Conservation (phyloP, 2,329 filamentous ascomycete genomes). For the Clonostachys rhizophaga region DNA sequence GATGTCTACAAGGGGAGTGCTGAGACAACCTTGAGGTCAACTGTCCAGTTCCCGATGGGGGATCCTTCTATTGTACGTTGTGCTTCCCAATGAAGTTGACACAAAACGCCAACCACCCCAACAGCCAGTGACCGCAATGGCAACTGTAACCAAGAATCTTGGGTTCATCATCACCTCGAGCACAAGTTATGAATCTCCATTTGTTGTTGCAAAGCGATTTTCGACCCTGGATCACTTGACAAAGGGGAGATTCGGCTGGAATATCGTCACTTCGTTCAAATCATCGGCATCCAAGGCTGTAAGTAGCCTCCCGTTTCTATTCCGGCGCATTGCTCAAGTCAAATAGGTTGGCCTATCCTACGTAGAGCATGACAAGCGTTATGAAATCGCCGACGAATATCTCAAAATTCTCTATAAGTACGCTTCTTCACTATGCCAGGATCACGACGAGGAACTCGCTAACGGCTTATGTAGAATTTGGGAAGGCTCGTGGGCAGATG, state of each 20-base stretch:
- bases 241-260: neutral
- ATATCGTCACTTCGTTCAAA: neutral
- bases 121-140: neutral
- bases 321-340: too few species aligned
- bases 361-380: conserved; percentile 53
- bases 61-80: neutral
- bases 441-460: conserved; percentile 8
- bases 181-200: neutral
- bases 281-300: too few species aligned
- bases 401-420: conserved; percentile 58
- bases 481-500: conserved; percentile 43
- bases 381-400: conserved; percentile 58
- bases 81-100: too few species aligned
- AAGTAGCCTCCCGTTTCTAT: too few species aligned
- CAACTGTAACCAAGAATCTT: neutral
- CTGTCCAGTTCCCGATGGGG: conserved; percentile 14
- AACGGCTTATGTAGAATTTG: conserved; percentile 46
- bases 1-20: neutral
- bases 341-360: too few species aligned
- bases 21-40: neutral
- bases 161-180: neutral
- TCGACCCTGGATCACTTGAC: neutral
- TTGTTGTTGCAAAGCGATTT: neutral
- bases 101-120: too few species aligned
- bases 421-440: conserved; percentile 5